Percentiles rank a stretch among this genome's conserved stretches.
phyloP scores from a whole-genome alignment of 768 basidiomycete genomes.

The Boletus pseudopeckii region DNA sequence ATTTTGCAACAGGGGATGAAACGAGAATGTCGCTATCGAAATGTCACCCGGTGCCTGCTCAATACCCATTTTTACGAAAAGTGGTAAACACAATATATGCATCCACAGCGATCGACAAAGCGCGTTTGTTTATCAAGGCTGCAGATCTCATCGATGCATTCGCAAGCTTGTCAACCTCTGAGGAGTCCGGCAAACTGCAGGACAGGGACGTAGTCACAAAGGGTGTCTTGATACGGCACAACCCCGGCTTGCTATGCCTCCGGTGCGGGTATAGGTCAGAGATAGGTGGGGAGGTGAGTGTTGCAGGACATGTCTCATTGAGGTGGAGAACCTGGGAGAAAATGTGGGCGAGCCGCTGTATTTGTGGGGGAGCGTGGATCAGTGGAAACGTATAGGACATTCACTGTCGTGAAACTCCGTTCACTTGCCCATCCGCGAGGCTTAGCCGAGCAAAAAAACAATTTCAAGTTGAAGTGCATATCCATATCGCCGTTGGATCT shows the following conservation, averaged over 20 bases:
- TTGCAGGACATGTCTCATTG: constrained; percentile 35
- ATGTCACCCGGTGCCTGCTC: constrained; percentile 52
- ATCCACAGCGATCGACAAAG: constrained; percentile 55
- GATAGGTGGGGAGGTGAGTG: constrained; percentile 31
- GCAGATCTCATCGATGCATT: constrained; percentile 67
- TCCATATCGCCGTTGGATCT: background rate
- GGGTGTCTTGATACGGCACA: constrained; percentile 42
- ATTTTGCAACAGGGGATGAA: constrained; percentile 42
- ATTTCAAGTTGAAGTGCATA: background rate
- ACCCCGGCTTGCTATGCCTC: constrained; percentile 45
- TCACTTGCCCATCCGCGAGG: background rate
- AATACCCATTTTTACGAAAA: constrained; percentile 42
- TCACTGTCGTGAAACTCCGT: background rate
- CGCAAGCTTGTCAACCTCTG: constrained; percentile 39
- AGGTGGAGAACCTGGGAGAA: constrained; percentile 64
- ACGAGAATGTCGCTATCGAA: constrained; percentile 51
- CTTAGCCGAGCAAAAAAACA: background rate
- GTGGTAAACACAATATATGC: constrained; percentile 45
- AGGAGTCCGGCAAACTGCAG: constrained; percentile 38
- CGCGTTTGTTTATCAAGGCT: constrained; percentile 69
- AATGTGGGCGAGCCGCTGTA: constrained; percentile 55
- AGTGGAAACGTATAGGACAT: constrained; percentile 15
- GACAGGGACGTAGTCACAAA: constrained; percentile 64
- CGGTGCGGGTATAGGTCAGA: constrained; percentile 63
- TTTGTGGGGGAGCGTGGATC: constrained; percentile 70